Percentiles rank a stretch among this genome's conserved stretches.
These are phyloP conservation scores for Cylindrotheca fusiformis DNA, from an alignment of 108 stramenopile genomes.

Conservation along the genomic window DNA sequence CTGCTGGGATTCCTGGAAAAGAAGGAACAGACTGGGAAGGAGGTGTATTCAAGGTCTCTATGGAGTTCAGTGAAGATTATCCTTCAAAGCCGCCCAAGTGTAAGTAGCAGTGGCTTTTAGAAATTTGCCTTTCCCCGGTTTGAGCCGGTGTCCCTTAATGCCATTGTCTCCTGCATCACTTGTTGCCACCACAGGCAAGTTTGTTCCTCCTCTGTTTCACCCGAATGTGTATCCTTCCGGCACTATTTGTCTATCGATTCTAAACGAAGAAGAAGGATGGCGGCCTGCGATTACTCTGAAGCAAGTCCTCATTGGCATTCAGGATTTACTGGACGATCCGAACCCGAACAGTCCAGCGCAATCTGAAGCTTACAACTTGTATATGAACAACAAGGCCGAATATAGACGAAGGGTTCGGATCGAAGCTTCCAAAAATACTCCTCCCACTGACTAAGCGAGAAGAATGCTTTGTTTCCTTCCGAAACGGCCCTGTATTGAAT, in stretches of 20 bases:
- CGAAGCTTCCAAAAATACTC: slow-evolving; percentile 77
- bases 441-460: slow-evolving; percentile 6
- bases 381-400: slow-evolving; percentile 79
- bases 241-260: slow-evolving; percentile 96
- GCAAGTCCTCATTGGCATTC: slow-evolving; percentile 96
- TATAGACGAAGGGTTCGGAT: slow-evolving; percentile 82
- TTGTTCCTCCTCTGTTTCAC: slow-evolving; percentile 57
- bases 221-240: slow-evolving; percentile 87
- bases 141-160: too few relatives aligned
- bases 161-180: not conserved
- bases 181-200: slow-evolving; percentile 36
- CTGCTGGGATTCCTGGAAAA: slow-evolving; percentile 94
- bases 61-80: slow-evolving; percentile 97
- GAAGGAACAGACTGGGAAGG: slow-evolving; percentile 94
- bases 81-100: slow-evolving; percentile 98
- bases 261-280: slow-evolving; percentile 99
- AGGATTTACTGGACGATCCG: slow-evolving; percentile 95
- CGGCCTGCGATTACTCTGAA: slow-evolving; percentile 97
- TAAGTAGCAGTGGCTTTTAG: too few relatives aligned
- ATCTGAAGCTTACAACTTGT: slow-evolving; percentile 92
- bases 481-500: too few relatives aligned
- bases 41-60: slow-evolving; percentile 93
- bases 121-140: too few relatives aligned
- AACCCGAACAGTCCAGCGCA: slow-evolving; percentile 95
- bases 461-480: too few relatives aligned